Evolutionary conservation across 2,329 filamentous ascomycete species (phyloP), one percentile per base, ranked within the genome.

Genomic region (Tothia fuscella): DNA sequence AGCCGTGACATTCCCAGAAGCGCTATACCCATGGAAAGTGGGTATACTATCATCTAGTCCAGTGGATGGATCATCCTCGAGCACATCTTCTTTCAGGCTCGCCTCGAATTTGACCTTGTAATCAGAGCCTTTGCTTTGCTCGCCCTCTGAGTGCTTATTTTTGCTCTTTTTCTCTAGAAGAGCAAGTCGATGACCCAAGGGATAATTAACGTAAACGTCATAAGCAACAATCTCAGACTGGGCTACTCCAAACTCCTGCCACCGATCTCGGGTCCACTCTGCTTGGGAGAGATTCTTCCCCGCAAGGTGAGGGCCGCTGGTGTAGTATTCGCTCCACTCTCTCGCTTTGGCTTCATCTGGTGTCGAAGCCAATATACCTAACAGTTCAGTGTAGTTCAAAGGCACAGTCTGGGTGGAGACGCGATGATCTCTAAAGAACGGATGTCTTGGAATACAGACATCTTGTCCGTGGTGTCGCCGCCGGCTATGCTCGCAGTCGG

Each of bases 21-120:
- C 87, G 3, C 86, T 93, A 60, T 95, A 96, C 41, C 89, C 91
- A 56, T 96, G 89, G 65, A 96, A 96, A 0, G 82, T 89, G 1
- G 89, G 87, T 19, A 96, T 72, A 22, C 85, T 71, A 52, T 87
- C 73, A 7, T 72, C 62, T 34, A 86, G 66, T 17, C 77, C 72
- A 14, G 78, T 86, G 0, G 87, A 93, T 3, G 78, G 73, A 57
- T 98, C 91, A 40, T 93, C 80, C 0, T 85, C 71, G 4, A 96
- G 65, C 2, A 89, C 71, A 54, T 93, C 86, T 59, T 98, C 91
- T 51, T 83, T 77, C 30, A 96, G 64, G 1, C 76, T 79, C 0
- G 88, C 89, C 55, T 87, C 78, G 53, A 80, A 93, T n/a, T 73
- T 69, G 21, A 88, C 70, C 40, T 74, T 69, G 67, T 76, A 80